These are phyloP conservation scores for Umbelopsis sp. DNA, from an alignment of 192 early-diverging fungal species.

Conservation along the genomic window DNA sequence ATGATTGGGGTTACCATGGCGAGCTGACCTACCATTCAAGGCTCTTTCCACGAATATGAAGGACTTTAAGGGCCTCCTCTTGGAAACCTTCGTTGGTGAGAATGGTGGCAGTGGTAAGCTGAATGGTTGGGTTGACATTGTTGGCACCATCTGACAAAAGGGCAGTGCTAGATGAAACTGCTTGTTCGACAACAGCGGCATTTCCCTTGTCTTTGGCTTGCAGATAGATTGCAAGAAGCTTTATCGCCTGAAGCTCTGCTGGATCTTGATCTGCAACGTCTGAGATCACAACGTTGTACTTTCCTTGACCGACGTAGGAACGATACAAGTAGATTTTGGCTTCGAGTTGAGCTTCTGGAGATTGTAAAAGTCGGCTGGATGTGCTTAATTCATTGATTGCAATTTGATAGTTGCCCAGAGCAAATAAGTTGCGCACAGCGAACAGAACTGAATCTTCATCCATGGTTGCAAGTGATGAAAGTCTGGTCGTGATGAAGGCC, in stretches of 20 bases:
- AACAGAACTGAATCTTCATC: constrained; percentile 62
- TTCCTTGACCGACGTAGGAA: constrained; percentile 78
- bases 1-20: neutral
- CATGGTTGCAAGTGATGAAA: constrained; percentile 33
- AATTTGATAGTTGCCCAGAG: constrained; percentile 74
- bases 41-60: constrained; percentile 72
- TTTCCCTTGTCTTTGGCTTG: constrained; percentile 51
- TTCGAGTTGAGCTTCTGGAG: constrained; percentile 53
- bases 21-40: constrained; percentile 72
- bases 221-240: constrained; percentile 63
- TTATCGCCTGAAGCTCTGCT: constrained; percentile 68
- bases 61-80: constrained; percentile 73
- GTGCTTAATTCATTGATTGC: constrained; percentile 67
- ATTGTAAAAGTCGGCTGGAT: constrained; percentile 30
- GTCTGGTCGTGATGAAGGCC: constrained; percentile 17
- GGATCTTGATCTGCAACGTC: constrained; percentile 60
- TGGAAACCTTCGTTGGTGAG: constrained; percentile 57
- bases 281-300: constrained; percentile 66
- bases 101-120: constrained; percentile 67
- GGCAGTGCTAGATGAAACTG: constrained; percentile 49
- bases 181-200: constrained; percentile 43
- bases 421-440: constrained; percentile 71
- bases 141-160: constrained; percentile 58
- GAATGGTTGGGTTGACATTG: constrained; percentile 55
- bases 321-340: constrained; percentile 75